Base-by-base conservation (phyloP, 345 rosid genomes). In the Eucalyptus grandis region DNA sequence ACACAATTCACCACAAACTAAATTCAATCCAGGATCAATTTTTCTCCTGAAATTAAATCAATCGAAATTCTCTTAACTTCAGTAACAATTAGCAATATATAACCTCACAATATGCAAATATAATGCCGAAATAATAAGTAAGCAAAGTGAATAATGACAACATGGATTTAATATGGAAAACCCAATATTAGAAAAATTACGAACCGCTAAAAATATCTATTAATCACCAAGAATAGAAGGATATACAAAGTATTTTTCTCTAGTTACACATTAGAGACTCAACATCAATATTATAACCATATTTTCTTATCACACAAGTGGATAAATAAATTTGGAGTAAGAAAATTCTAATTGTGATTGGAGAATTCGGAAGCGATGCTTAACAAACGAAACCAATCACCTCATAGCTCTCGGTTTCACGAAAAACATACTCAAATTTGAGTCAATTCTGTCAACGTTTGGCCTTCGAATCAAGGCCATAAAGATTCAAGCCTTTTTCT, bases 301-400 rank as follows among this genome's bases (percentile, higher is more conserved):
- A 14, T 14, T 49, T 49, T 49, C 51, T 49, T 7, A 49, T 7
- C 0, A 49, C 17, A 14, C 14, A 5, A 15, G 51, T 49, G 1
- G 0, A 49, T 49, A 49, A 0, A 49, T 14, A 2, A 49, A 1
- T 14, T 49, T 0, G 0, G 0, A 49, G 17, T 0, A 5, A 49
- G 1, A 49, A 49, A 49, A 49, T 2, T 0, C 6, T 14, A 49
- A 5, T n/a, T n/a, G n/a, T n/a, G n/a, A n/a, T n/a, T n/a, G n/a
- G n/a, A n/a, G n/a, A n/a, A n/a, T n/a, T n/a, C n/a, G n/a, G n/a
- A n/a, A n/a, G 17, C 1, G 1, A 6, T 49, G 14, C 51, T 49
- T 3, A 5, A 49, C 2, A 6, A 14, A 49, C 6, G 6, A 49
- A 49, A 49, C 0, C 3, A 1, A 49, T 49, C 3, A 49, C 5